Conservation (phyloP, 1,284 basidiomycete species). For the Papiliotrema laurentii region DNA sequence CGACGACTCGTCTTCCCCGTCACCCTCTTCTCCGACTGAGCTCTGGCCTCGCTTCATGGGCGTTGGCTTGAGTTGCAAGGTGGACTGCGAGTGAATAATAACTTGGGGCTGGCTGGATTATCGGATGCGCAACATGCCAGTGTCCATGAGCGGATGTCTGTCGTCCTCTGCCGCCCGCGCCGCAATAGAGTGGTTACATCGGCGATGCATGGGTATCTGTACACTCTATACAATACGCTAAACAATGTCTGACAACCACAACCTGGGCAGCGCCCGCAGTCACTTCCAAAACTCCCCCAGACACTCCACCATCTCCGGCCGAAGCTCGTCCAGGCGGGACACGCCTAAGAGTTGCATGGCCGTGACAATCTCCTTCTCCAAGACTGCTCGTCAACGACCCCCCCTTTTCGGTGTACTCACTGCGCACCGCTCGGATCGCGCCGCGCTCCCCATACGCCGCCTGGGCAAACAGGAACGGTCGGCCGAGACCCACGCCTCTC, state of each 20-base stretch:
- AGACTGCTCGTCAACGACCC: neutral
- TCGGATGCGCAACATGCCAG: neutral
- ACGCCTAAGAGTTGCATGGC: constrained; percentile 40
- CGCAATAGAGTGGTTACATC: too few relatives aligned
- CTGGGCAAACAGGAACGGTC: constrained; percentile 46
- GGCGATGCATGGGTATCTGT: too few relatives aligned
- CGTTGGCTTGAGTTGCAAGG: too few relatives aligned
- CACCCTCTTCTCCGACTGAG: neutral
- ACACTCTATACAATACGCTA: too few relatives aligned
- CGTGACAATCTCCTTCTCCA: constrained; percentile 27
- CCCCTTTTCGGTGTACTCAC: constrained; percentile 18
- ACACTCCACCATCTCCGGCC: constrained; percentile 38
- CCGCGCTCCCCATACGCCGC: constrained; percentile 50
- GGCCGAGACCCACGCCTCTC: constrained; percentile 50
- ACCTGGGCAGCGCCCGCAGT: too few relatives aligned
- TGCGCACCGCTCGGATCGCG: constrained; percentile 47
- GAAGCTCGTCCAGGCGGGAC: constrained; percentile 28
- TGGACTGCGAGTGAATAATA: neutral
- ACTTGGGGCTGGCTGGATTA: neutral
- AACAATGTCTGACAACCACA: too few relatives aligned
- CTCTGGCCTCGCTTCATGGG: neutral
- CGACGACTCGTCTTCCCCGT: neutral
- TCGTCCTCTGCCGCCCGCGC: too few relatives aligned
- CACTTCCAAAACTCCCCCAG: constrained; percentile 27
- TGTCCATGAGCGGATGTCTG: too few relatives aligned